Base-by-base conservation (phyloP, 441 rosid species). In the Gossypium trilobum region DNA sequence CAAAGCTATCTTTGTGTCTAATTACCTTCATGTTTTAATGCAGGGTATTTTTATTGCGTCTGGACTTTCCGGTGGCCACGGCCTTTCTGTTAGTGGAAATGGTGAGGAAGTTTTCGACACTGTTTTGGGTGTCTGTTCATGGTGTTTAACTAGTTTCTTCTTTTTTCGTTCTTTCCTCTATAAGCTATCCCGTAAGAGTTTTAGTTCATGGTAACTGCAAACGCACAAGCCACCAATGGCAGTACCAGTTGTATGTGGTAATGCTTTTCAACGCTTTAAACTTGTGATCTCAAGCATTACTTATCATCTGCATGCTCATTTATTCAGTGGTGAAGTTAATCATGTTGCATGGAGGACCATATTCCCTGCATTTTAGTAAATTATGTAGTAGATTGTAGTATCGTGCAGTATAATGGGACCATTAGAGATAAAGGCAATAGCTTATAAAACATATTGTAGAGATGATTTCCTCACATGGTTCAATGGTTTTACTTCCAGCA, bases 11-110 rank as follows among this genome's bases (percentile, higher is more conserved):
- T 52, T 70, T 19, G 48, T 11, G 6, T n/a, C 19, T 48, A 22
- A 60, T 27, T 29, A 14, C 11, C 70, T 16, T 62, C 10, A 36
- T 65, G 42, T 54, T 42, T n/a, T 14, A 71, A 70, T 82, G 79
- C 82, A 93, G 97, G 91, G 92, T 63, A 50, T 79, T 60, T 81
- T 84, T 61, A 76, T 79, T 69, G 81, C 83, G 13, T 70, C 74
- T 57, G 89, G 91, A 73, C 72, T 62, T 78, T 77, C 89, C 19
- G 86, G 76, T 42, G 89, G 89, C 55, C 82, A 81, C 22, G 78
- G 83, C 11, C 86, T 81, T 48, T 68, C 87, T 0, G 22, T 69
- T 19, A 11, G 77, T 8, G 93, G 91, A 77, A 87, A 83, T 79
- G 97, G 97, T 89, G 74, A 82, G 80, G 50, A 56, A 25, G 55